These are phyloP conservation scores for Neurospora sp. DNA, from an alignment of 495 filamentous ascomycete species.

Conservation along the genomic window DNA sequence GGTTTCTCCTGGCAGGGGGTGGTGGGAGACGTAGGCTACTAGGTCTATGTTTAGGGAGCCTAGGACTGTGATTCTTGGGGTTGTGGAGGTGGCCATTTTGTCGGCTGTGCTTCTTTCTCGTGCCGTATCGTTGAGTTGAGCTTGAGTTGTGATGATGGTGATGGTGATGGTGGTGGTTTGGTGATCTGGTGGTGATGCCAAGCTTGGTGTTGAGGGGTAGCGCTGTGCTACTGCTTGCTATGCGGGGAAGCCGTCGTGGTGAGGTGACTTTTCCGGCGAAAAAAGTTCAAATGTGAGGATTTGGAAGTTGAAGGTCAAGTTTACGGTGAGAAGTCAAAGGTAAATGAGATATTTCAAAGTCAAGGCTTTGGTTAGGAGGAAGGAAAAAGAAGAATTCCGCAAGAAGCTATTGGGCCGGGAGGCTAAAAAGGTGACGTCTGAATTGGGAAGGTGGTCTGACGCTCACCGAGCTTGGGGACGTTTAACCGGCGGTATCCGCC, in stretches of 20 bases:
- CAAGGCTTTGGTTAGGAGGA: neutral
- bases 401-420: neutral
- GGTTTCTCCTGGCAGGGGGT: conserved; percentile 79
- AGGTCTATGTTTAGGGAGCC: conserved; percentile 94
- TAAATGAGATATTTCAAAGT: neutral
- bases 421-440: neutral
- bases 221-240: neutral
- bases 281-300: neutral
- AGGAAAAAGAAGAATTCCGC: neutral
- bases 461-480: neutral
- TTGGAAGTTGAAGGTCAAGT: neutral
- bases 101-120: neutral
- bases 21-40: conserved; percentile 72
- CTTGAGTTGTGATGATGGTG: neutral
- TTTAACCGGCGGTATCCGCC: neutral
- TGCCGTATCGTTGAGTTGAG: neutral
- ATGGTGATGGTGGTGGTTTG: neutral
- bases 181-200: neutral
- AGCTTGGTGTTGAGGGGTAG: neutral
- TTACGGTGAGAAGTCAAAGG: neutral
- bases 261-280: neutral
- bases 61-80: conserved; percentile 57
- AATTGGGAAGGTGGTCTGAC: neutral
- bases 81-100: conserved; percentile 13
- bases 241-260: neutral